A percentile compares a stretch with the other conserved stretches of the same genome.
phyloP scores from a whole-genome alignment of 257 asterid species.

The Capsicum pubescens region DNA sequence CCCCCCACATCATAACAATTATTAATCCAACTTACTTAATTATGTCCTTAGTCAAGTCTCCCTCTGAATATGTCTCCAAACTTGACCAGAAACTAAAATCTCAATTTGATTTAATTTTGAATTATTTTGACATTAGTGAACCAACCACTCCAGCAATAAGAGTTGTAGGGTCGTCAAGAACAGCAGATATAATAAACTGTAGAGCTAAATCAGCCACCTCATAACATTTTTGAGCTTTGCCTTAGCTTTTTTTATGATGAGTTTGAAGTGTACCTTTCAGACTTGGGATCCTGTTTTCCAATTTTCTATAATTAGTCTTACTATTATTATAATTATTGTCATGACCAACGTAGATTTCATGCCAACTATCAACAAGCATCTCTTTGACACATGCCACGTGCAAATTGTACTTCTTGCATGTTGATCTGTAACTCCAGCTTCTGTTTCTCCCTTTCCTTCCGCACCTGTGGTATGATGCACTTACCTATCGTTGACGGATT shows the following conservation, averaged over 20 bases:
- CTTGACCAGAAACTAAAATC: background rate
- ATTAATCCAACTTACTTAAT: too few species aligned
- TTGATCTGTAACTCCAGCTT: slow-evolving; percentile 92
- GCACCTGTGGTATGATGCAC: slow-evolving; percentile 79
- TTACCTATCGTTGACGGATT: background rate
- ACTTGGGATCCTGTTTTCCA: slow-evolving; percentile 59
- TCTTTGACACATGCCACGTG: slow-evolving; percentile 97
- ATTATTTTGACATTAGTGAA: slow-evolving; percentile 63
- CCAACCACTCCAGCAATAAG: slow-evolving; percentile 77
- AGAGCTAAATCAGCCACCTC: slow-evolving; percentile 85
- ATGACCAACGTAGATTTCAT: slow-evolving; percentile 59
- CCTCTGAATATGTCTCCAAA: too few species aligned
- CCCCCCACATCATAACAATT: too few species aligned
- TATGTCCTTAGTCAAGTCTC: too few species aligned
- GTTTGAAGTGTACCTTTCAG: slow-evolving; percentile 46
- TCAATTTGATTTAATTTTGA: background rate
- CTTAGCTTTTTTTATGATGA: slow-evolving; percentile 53
- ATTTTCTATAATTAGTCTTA: slow-evolving; percentile 29
- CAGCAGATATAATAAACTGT: slow-evolving; percentile 87
- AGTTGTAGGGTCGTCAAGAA: slow-evolving; percentile 96
- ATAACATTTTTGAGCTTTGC: slow-evolving; percentile 67
- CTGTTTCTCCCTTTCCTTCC: slow-evolving; percentile 91
- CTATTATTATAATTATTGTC: slow-evolving; percentile 35
- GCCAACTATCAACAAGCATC: slow-evolving; percentile 94
- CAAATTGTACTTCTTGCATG: slow-evolving; percentile 85